Base-by-base conservation (phyloP, 2,329 filamentous ascomycete genomes). In the Pleoardoris graminearum region DNA sequence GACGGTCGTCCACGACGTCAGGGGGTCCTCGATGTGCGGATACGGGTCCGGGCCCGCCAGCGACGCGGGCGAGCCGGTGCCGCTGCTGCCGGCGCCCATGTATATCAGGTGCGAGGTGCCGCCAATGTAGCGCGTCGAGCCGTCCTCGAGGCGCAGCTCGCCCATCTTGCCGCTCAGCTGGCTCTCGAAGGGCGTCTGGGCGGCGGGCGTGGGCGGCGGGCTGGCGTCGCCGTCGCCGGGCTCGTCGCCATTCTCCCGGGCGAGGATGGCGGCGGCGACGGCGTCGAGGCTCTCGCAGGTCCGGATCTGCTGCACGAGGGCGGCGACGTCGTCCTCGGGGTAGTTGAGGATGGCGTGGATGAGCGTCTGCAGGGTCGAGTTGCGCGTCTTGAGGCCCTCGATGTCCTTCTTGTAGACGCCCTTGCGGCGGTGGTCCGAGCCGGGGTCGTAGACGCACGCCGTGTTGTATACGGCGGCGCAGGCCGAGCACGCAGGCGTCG, bases 381-480 rank as follows among this genome's bases (percentile, higher is more conserved):
- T 91, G 57, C 86, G 86, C 19, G 91, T 92, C 76, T 95, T 95
- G 71, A 93, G 82, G 68, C 85, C 90, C 72, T 96, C 92, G 21
- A 89, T 85, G 73, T 96, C 94, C 75, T 96, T 91, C 68, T 93
- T 92, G 74, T 97, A 97, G 43, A 97, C 94, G 54, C 94, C 94
- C 73, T 97, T 97, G 45, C 94, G 87, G 44, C 94, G 88, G 72
- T 97, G 92, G 72, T 99, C 94, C 53, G 92, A 96, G 69, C 92
- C 95, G 3, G 92, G 93, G 69, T 97, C 93, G 79, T 97, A 97
- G 60, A 97, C 82, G 72, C 94, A 97, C 76, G 89, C 85, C 43
- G 90, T 94, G 55, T 85, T 84, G 70, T 99, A 97, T 49, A 97
- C 93, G 62, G 91, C 96, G 57, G 90, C 86, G 75, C 94, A 99